Base-by-base conservation (phyloP, 352 stramenopile species). In the Globisporangium okanoganense region DNA sequence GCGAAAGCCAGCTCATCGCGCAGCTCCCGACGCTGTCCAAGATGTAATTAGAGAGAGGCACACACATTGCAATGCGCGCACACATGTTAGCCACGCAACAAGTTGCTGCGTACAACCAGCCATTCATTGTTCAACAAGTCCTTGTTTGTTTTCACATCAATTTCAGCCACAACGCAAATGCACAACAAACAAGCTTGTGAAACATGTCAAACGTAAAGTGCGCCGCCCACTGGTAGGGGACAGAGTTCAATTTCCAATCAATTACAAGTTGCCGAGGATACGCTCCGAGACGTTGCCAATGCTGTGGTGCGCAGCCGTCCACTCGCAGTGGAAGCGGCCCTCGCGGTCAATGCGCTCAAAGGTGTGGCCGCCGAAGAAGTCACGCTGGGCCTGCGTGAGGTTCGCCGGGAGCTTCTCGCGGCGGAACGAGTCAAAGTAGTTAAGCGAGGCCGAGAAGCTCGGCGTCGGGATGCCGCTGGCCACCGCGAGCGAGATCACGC, bases 361-460 rank as follows among this genome's bases (percentile, higher is more conserved):
- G 25, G 97, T 99, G 85, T 99, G 97, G 61, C 95, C 96, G 43
- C 97, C 97, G 73, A 99, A 99, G 79, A 99, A 99, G 79, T 99
- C 97, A 58, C 97, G 90, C 83, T 99, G 97, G n/a, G 96, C 97
- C 80, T 99, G 97, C 31, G 97, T 97, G 44, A 99, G 76, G 78
- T 99, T 99, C 53, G 96, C 96, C 12, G 97, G 95, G 50, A 99
- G 82, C 35, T 79, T 81, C 58, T 92, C 90, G 58, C 95, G 87
- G 71, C 97, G 92, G 90, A 99, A 99, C 68, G 88, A 87, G 87
- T 99, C 97, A 72, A 98, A 99, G 87, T 99, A 99, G 63, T 87
- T 96, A 35, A 99, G 82, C 58, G 94, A 98, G 27, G 84, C 90
- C 63, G 85, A 85, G 64, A 98, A 87, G 50, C 81, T 88, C n/a